Evolutionary conservation across 2,329 filamentous ascomycete species (phyloP).

Genomic region (Penicillium occitanis): DNA sequence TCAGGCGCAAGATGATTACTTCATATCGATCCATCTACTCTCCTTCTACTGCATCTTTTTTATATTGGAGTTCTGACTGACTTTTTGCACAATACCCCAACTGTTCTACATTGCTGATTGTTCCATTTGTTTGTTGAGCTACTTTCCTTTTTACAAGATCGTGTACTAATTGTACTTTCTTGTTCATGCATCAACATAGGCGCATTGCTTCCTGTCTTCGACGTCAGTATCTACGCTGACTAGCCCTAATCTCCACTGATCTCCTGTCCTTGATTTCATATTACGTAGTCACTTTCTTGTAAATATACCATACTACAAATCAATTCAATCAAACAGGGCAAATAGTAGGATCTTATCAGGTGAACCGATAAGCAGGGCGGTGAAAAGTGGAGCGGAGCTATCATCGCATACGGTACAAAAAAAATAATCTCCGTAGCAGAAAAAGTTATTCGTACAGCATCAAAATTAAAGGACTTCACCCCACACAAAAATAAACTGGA

Average conservation of each 20-base stretch:
- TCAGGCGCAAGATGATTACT: neutral
- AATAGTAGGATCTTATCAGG: constrained; percentile 3
- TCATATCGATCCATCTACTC: neutral
- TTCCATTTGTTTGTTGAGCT: neutral
- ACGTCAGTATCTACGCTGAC: neutral
- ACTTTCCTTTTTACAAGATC: neutral
- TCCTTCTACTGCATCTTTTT: constrained; percentile 7
- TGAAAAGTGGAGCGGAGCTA: constrained; percentile 18
- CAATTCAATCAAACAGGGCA: neutral
- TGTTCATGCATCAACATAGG: constrained; percentile 12
- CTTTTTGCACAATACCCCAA: constrained; percentile 22
- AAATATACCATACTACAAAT: neutral
- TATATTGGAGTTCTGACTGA: constrained; percentile 14
- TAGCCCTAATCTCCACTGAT: neutral
- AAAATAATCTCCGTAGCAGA: constrained; percentile 25
- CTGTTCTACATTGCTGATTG: constrained; percentile 9
- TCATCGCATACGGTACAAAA: neutral
- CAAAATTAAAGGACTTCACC: neutral
- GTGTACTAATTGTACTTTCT: neutral
- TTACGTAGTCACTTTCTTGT: neutral
- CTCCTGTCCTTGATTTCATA: neutral
- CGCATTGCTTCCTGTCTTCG: neutral
- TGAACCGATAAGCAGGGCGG: constrained; percentile 18
- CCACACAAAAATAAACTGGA: neutral
- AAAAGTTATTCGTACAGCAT: neutral